Conservation (phyloP, 768 basidiomycete species). For the Vararia minispora region DNA sequence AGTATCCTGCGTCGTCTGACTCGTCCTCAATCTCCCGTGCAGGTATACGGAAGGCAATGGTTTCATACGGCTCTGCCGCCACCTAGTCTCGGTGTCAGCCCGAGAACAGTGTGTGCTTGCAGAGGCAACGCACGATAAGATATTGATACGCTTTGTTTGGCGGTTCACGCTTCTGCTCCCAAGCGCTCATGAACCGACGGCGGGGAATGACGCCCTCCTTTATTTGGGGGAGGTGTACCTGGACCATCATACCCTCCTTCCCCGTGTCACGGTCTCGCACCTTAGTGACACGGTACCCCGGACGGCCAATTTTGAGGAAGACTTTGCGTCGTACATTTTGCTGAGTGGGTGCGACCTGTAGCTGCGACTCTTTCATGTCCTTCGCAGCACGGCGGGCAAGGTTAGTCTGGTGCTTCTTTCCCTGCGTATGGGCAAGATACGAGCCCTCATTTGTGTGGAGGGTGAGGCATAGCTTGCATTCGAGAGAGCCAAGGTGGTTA, state of each 20-base stretch:
- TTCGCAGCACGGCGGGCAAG: conserved; percentile 94
- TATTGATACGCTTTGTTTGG: conserved; percentile 97
- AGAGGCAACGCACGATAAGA: conserved; percentile 63
- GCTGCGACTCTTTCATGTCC: conserved; percentile 87
- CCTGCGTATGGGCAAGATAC: conserved; percentile 97
- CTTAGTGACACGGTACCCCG: conserved; percentile 94
- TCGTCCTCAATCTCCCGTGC: conserved; percentile 96
- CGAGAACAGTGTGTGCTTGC: neutral
- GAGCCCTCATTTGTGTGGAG: conserved; percentile 99
- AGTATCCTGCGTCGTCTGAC: conserved; percentile 78
- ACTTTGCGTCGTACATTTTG: conserved; percentile 80
- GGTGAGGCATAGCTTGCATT: conserved; percentile 95
- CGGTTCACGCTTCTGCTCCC: conserved; percentile 92
- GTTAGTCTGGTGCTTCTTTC: conserved; percentile 99
- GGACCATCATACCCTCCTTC: conserved; percentile 95
- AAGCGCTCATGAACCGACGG: conserved; percentile 92
- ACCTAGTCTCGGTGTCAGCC: conserved; percentile 46
- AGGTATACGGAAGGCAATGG: conserved; percentile 97
- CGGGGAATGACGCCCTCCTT: conserved; percentile 77
- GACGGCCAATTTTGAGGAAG: conserved; percentile 94
- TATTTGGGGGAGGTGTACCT: conserved; percentile 92
- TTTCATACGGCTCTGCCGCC: conserved; percentile 98
- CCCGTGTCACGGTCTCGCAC: conserved; percentile 85
- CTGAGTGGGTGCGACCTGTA: conserved; percentile 81
- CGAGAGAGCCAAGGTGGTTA: conserved; percentile 95